These are phyloP conservation scores for Metrosideros polymorpha DNA, from an alignment of 441 rosid genomes.

Conservation along the genomic window DNA sequence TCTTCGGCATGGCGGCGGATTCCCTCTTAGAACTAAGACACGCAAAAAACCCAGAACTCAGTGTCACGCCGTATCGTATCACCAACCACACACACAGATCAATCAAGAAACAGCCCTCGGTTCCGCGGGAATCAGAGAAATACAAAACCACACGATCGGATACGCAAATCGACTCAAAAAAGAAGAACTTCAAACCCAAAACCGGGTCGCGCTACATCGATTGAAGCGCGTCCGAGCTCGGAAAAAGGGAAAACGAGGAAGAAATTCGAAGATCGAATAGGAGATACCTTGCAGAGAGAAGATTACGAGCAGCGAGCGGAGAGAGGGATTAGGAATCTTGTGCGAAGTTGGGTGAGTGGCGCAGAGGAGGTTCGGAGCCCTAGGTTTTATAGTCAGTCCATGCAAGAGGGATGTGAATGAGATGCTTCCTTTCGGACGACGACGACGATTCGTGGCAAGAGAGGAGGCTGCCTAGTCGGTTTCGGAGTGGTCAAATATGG, in stretches of 20 bases:
- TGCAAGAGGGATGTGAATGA: background rate
- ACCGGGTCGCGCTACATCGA: background rate
- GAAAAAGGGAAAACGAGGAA: background rate
- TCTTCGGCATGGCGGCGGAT: constrained; percentile 5
- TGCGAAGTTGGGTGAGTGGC: background rate
- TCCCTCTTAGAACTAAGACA: background rate
- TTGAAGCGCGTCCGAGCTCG: background rate
- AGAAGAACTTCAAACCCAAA: background rate
- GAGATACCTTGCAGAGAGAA: background rate
- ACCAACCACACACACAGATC: background rate
- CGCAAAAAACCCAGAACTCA: background rate
- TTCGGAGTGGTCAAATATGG: background rate
- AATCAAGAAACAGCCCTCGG: background rate
- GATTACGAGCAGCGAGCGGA: background rate
- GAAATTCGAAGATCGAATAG: background rate
- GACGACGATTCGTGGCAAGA: background rate
- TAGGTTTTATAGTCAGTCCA: background rate
- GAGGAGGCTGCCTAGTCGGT: background rate
- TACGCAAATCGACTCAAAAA: background rate
- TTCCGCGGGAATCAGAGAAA: background rate
- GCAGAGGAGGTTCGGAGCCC: background rate
- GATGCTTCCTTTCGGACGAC: background rate
- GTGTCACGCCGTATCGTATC: background rate
- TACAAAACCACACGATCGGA: background rate
- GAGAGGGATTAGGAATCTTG: background rate